Evolutionary conservation across 352 stramenopile genomes (phyloP).

Genomic region (Globisporangium uncinulatum): DNA sequence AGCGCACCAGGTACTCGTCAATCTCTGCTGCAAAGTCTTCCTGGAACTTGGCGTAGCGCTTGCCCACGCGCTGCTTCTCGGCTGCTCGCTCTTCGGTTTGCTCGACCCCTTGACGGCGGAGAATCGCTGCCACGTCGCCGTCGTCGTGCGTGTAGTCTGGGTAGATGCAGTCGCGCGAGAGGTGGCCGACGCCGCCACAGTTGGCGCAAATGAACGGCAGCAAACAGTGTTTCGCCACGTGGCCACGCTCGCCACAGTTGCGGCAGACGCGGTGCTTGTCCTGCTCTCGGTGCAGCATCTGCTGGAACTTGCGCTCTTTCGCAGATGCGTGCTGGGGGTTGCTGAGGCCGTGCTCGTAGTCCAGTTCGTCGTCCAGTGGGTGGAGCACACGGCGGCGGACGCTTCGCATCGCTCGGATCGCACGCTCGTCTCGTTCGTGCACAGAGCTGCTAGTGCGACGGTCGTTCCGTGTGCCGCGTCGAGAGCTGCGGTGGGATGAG

Average conservation of each 20-base stretch:
- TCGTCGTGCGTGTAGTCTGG: slow-evolving; percentile 22
- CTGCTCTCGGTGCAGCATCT: slow-evolving; percentile 45
- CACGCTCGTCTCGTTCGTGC: slow-evolving; percentile 5
- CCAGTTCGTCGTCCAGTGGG: slow-evolving; percentile 33
- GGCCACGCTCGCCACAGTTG: slow-evolving; percentile 73
- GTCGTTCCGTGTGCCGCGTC: not conserved
- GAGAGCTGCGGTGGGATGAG: not conserved
- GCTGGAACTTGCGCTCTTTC: slow-evolving; percentile 58
- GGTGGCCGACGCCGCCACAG: slow-evolving; percentile 68
- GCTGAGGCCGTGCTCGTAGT: slow-evolving; percentile 72
- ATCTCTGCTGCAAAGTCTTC: slow-evolving; percentile 57
- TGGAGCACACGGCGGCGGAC: slow-evolving; percentile 20
- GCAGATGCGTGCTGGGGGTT: slow-evolving; percentile 27
- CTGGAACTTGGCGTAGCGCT: slow-evolving; percentile 45
- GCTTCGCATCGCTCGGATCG: slow-evolving; percentile 4
- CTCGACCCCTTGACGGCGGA: slow-evolving; percentile 11
- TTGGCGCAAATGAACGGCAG: slow-evolving; percentile 74
- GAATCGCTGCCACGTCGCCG: slow-evolving; percentile 7
- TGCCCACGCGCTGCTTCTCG: slow-evolving; percentile 27
- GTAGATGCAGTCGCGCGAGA: slow-evolving; percentile 39
- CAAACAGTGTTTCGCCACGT: slow-evolving; percentile 63
- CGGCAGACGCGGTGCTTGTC: slow-evolving; percentile 61
- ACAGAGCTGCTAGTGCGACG: slow-evolving; percentile 2
- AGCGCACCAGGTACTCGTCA: slow-evolving; percentile 45
- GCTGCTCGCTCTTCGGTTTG: slow-evolving; percentile 15